phyloP scores from a whole-genome alignment of 306 rosid species.

The Vicia villosa region DNA sequence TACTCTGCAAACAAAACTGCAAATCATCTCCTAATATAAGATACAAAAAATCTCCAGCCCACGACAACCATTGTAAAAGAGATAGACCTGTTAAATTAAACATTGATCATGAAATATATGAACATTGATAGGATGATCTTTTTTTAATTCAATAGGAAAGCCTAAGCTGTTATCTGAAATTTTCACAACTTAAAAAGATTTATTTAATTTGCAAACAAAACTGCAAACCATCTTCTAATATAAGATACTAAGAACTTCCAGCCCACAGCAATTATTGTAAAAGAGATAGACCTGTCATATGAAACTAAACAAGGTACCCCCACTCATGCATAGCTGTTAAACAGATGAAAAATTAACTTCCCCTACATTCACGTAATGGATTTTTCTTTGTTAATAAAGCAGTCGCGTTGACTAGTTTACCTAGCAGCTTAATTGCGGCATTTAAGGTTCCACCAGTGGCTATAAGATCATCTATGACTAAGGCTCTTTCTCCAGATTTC shows the following conservation, averaged over 20 bases:
- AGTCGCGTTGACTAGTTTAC: conserved; percentile 44
- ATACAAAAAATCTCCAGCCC: conserved; percentile 18
- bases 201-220: conserved; percentile 4
- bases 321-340: conserved; percentile 1
- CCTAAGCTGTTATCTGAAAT: conserved; percentile 5
- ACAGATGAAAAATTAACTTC: background rate
- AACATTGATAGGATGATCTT: conserved; percentile 7
- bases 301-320: conserved; percentile 24
- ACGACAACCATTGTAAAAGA: conserved; percentile 7
- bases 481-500: conserved; percentile 83
- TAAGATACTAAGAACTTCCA: conserved; percentile 19
- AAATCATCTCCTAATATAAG: conserved; percentile 14
- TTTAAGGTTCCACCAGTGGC: conserved; percentile 95
- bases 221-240: conserved; percentile 8
- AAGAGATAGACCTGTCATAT: conserved; percentile 12
- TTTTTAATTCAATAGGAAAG: conserved; percentile 1
- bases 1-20: conserved; percentile 6
- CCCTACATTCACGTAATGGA: background rate
- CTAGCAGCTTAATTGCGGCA: conserved; percentile 92
- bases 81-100: conserved; percentile 27
- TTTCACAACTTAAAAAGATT: conserved; percentile 11
- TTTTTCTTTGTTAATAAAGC: conserved; percentile 8
- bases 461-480: conserved; percentile 92
- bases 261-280: conserved; percentile 10
- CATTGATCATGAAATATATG: background rate